Conservation (phyloP, 2,329 filamentous ascomycete species). For the Apiospora pterosperma region DNA sequence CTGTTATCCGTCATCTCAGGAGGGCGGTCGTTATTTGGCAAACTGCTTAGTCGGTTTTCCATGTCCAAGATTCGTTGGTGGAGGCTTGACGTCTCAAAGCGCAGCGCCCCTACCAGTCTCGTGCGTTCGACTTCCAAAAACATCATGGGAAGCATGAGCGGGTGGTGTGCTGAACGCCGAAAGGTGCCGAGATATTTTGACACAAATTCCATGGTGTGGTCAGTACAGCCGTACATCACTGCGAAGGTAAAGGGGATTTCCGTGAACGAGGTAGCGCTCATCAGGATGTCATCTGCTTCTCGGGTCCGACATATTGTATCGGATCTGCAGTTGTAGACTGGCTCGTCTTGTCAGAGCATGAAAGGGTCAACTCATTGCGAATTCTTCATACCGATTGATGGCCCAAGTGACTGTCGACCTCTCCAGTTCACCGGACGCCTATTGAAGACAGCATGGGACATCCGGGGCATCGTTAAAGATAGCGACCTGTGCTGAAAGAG, state of each 20-base stretch:
- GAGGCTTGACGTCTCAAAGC: rapidly evolving
- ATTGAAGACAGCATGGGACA: not conserved
- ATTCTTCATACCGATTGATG: not conserved
- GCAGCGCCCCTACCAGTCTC: not conserved
- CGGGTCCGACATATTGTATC: not conserved
- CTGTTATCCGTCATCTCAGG: not conserved
- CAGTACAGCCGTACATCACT: not conserved
- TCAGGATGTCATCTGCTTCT: not conserved
- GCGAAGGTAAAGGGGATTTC: not conserved
- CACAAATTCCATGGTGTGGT: not conserved
- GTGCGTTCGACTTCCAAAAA: not conserved
- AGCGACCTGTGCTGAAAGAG: not conserved
- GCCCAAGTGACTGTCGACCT: not conserved
- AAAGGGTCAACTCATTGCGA: not conserved
- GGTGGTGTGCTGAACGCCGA: not conserved
- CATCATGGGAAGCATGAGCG: not conserved
- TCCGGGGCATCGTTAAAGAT: not conserved
- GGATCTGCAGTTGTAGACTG: not conserved
- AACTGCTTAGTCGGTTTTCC: not conserved
- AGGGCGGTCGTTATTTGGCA: not conserved
- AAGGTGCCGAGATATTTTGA: not conserved
- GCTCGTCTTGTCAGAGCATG: not conserved
- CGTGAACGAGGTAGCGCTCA: not conserved
- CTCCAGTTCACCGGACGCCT: not conserved
- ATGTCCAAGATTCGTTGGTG: not conserved